Conservation (phyloP, 1,284 basidiomycete species). For the Stygiomarasmius scandens region DNA sequence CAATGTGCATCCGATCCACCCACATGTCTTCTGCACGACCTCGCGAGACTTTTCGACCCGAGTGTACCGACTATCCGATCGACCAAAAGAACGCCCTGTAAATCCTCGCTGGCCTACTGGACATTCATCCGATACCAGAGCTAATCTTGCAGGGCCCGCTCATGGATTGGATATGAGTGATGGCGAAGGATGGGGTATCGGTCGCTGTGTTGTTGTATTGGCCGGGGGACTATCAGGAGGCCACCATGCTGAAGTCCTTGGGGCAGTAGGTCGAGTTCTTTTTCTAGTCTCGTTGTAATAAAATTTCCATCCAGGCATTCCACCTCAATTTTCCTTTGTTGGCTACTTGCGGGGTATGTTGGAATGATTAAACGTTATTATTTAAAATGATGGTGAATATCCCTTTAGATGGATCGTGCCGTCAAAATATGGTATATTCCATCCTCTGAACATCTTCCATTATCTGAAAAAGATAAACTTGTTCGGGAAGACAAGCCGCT, state of each 20-base stretch:
- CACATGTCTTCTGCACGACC: conserved; percentile 66
- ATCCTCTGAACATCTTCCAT: conserved; percentile 46
- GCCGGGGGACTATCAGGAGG: conserved; percentile 72
- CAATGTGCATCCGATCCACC: conserved; percentile 56
- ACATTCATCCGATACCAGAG: conserved; percentile 27
- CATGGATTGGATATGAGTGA: conserved; percentile 66
- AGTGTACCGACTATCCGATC: conserved; percentile 59
- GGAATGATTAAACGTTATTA: conserved; percentile 1
- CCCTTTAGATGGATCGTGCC: conserved; percentile 61
- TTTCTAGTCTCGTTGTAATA: conserved; percentile 1
- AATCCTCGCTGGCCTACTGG: conserved; percentile 65
- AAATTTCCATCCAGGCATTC: conserved; percentile 51
- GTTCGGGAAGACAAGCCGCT: conserved; percentile 72
- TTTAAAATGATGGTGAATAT: conserved; percentile 12
- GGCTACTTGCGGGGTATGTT: conserved; percentile 71
- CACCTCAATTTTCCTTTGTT: conserved; percentile 63
- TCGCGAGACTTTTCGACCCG: conserved; percentile 68
- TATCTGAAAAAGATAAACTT: conserved; percentile 33
- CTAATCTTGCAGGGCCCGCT: conserved; percentile 64
- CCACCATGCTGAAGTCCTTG: conserved; percentile 65
- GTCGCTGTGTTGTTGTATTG: conserved; percentile 64
- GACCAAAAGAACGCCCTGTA: conserved; percentile 35
- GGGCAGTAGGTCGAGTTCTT: conserved; percentile 49
- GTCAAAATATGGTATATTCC: conserved; percentile 71
- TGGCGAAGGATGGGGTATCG: conserved; percentile 58